Evolutionary conservation across 2,329 filamentous ascomycete species (phyloP).

Genomic region (Torrubiella hemipterigena): DNA sequence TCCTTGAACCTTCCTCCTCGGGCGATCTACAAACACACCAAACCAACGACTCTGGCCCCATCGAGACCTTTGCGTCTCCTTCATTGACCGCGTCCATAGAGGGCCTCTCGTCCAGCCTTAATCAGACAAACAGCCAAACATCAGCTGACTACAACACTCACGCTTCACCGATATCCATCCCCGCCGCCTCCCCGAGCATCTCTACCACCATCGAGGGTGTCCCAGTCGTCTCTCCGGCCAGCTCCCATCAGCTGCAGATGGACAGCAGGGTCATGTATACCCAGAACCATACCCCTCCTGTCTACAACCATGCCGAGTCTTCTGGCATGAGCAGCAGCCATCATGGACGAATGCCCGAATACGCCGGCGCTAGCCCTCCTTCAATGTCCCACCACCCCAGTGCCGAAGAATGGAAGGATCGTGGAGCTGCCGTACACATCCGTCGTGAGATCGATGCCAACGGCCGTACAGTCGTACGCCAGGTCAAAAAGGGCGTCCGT

Average conservation of each 20-base stretch:
- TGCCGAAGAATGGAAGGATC: constrained; percentile 85
- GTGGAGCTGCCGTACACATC: constrained; percentile 76
- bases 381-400: constrained; percentile 12
- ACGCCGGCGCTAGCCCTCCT: constrained; percentile 25
- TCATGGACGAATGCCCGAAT: background rate
- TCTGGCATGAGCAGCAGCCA: background rate
- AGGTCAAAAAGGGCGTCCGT: constrained; percentile 92
- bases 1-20: constrained; percentile 24
- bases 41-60: constrained; percentile 1
- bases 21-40: constrained; percentile 9
- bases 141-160: background rate
- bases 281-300: background rate
- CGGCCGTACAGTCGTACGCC: constrained; percentile 68
- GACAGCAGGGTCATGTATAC: background rate
- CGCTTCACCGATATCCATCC: background rate
- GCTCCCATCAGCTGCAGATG: background rate
- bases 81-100: background rate
- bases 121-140: no score
- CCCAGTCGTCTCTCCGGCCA: background rate
- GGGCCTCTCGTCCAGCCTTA: background rate
- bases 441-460: constrained; percentile 75
- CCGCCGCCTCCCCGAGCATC: background rate
- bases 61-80: background rate
- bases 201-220: background rate
- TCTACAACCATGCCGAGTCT: background rate